Evolutionary conservation across 805 yeast species (phyloP), one percentile per base, ranked within the genome.

Genomic region (Yarrowia porcina): DNA sequence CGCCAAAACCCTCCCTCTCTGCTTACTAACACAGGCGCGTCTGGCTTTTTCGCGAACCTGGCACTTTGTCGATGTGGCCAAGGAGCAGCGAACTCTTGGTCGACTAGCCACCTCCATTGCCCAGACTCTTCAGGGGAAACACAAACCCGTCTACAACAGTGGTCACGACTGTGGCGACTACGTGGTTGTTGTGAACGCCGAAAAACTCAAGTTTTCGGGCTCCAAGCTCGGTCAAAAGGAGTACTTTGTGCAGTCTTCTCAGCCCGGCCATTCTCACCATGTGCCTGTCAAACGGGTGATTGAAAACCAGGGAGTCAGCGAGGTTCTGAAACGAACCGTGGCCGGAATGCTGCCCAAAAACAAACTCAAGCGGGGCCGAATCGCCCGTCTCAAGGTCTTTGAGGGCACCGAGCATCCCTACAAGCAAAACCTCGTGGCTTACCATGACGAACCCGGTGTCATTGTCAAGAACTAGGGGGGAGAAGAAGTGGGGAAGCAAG

Each of bases 321-420:
- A 94, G 74, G 77, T 92, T 12, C 77, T 94, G 69, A 83, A 76
- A 69, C 84, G 88, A 69, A 98, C 99, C 1, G 99, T 94, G 6
- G 86, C 90, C 66, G 96, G 96, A 63, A 94, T 94, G 99, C 80
- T 94, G 63, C 99, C 99, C 44, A 92, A 90, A 77, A 93, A 94
- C 74, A 85, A 86, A 70, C 82, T 87, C 66, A 84, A 98, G 74
- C 82, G 86, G 69, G 76, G 79, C 13, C 85, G 99, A 73, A 75
- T 94, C 70, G 93, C 84, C 27, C 83, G 99, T 72, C 80, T 94
- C 65, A 91, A 90, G 75, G 84, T 90, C 0, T 89, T 82, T 73
- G 98, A 96, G 69, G 97, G 93, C 28, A 84, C 90, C 64, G 88
- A 88, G 64, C 89, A 89, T 72, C 97, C 97, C 23, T 94, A 90